Evolutionary conservation across 2,329 filamentous ascomycete genomes (phyloP), one percentile per base, ranked within the genome.

Genomic region (Sporothrix mexicana): DNA sequence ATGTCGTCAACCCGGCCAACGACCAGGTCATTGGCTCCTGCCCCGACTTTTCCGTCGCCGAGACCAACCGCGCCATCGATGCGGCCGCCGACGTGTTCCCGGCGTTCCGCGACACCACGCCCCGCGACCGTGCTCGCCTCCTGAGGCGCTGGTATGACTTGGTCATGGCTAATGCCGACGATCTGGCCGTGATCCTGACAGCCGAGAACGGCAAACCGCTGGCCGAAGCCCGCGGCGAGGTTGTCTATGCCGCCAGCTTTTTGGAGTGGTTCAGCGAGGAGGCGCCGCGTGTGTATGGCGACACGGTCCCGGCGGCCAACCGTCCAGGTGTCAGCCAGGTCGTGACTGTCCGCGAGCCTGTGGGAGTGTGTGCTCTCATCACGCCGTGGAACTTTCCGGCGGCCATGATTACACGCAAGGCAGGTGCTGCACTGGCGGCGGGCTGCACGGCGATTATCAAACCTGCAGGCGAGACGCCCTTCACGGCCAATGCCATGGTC

Each of bases 361-460:
- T 97, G 17, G 94, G 93, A 70, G 93, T 97, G 13, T 93, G 91
- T 78, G 93, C 91, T 2, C 84, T 96, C 68, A 93, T 97, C 75
- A 94, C 93, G 13, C 94, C 94, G 72, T 96, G 93, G 94, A 97
- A 97, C 82, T 97, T 97, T 78, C 92, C 92, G 12, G 89, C 91
- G 2, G 91, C 91, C 69, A 93, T 93, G 91, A 89, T 93, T 76
- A 92, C 90, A 6, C 84, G 90, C 74, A 92, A 92, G 80, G 86
- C 90, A 66, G 90, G 88, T 1, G 89, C 93, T 1, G 93, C 92
- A 7, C 86, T 98, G 72, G 96, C 96, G 20, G 95, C 94, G 17
- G 96, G 95, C 73, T 98, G 95, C 83, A 97, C 95, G 0, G 93
- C 97, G 1, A 95, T 98, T 1, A 91, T 91, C 78, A 99, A 99